Conservation (phyloP, 352 stramenopile species). For the Globisporangium yorkense region DNA sequence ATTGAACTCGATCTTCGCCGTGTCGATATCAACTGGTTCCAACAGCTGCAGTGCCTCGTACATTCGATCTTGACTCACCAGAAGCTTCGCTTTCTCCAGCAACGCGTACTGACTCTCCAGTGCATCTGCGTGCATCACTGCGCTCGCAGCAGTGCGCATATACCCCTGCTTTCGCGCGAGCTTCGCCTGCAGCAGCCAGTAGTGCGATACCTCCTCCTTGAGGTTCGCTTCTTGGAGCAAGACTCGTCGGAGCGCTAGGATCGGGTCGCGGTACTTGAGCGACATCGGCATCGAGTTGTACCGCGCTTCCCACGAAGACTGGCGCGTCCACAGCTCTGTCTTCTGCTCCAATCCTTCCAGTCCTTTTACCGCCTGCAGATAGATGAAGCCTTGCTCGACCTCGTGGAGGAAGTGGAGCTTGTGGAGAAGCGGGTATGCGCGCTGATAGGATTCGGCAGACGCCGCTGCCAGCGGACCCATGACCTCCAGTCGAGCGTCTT, state of each 20-base stretch:
- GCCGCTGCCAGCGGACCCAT: conserved; percentile 68
- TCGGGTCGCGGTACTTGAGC: conserved; percentile 78
- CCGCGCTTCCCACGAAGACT: conserved; percentile 63
- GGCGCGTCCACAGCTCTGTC: conserved; percentile 40
- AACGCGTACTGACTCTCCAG: conserved; percentile 67
- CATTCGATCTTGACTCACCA: conserved; percentile 78
- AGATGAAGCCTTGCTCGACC: conserved; percentile 65
- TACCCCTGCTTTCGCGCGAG: conserved; percentile 80
- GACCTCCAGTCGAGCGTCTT: conserved; percentile 56
- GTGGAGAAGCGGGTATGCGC: conserved; percentile 67
- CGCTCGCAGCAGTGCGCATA: conserved; percentile 71
- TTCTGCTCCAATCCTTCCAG: conserved; percentile 11
- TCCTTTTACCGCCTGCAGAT: conserved; percentile 20
- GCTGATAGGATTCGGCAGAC: conserved; percentile 70
- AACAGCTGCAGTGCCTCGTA: conserved; percentile 82
- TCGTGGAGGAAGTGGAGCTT: conserved; percentile 78
- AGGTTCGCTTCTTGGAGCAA: conserved; percentile 69
- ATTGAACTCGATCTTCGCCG: conserved; percentile 64
- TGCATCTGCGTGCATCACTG: conserved; percentile 80
- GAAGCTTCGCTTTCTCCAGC: conserved; percentile 76
- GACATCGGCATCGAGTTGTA: conserved; percentile 71
- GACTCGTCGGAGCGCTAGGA: conserved; percentile 75
- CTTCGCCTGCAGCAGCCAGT: conserved; percentile 83
- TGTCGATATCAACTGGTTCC: conserved; percentile 75
- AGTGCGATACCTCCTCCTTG: conserved; percentile 58